Percentiles rank a stretch among this genome's conserved stretches.
phyloP scores from a whole-genome alignment of 148 eudicot genomes.

The Rhododendron vialii region DNA sequence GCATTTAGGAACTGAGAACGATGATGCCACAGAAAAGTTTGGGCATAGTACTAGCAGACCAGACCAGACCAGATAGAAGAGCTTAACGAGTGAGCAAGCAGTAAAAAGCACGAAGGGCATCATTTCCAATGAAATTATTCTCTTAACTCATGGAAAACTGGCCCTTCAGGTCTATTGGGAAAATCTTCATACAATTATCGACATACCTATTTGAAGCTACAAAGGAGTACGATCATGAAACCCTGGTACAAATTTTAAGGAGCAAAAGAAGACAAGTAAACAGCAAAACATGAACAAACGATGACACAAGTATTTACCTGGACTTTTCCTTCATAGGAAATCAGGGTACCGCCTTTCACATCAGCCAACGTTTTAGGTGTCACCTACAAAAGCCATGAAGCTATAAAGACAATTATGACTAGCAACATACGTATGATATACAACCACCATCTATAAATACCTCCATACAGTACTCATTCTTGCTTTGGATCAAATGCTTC shows the following conservation, averaged over 20 bases:
- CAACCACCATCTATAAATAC: constrained; percentile 25
- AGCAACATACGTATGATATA: neutral
- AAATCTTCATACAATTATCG: neutral
- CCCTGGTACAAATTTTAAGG: neutral
- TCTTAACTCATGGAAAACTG: neutral
- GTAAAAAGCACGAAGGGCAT: neutral
- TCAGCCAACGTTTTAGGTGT: constrained; percentile 99
- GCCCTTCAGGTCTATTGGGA: neutral
- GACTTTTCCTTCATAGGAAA: constrained; percentile 92
- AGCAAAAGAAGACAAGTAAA: neutral
- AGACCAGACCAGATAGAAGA: neutral
- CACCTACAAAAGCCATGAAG: constrained; percentile 51
- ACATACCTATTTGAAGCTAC: neutral
- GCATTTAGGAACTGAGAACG: neutral
- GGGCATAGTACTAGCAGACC: neutral
- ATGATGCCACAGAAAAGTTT: neutral
- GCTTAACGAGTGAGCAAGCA: neutral
- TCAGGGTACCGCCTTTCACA: constrained; percentile 98
- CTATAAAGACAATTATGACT: neutral
- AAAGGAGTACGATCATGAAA: neutral
- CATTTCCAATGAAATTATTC: neutral
- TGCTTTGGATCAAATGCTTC: constrained; percentile 74
- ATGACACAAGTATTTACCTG: constrained; percentile 47
- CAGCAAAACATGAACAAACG: neutral
- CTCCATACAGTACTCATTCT: constrained; percentile 99